Conservation (phyloP, 805 yeast genomes). For the Candida ortonii region DNA sequence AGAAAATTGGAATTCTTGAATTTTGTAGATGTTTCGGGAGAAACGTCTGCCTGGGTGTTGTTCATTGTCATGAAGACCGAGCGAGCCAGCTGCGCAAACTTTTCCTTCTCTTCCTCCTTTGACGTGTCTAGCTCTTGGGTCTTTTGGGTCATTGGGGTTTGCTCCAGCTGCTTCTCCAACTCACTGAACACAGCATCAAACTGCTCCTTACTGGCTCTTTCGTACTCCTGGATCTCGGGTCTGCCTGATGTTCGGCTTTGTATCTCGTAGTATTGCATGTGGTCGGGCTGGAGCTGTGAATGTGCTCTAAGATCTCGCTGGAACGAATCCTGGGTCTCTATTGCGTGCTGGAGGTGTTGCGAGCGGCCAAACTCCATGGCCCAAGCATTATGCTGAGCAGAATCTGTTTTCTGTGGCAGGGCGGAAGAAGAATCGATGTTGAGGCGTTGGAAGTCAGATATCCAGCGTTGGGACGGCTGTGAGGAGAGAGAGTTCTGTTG, state of each 20-base stretch:
- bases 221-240: background rate
- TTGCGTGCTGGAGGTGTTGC: constrained; percentile 7
- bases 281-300: constrained; percentile 2
- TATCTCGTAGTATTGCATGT: background rate
- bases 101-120: constrained; percentile 32
- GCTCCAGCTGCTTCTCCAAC: constrained; percentile 26
- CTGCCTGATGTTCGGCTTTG: background rate
- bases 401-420: background rate
- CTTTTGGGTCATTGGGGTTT: constrained; percentile 8
- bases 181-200: constrained; percentile 31
- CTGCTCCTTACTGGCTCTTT: constrained; percentile 3
- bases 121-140: constrained; percentile 6
- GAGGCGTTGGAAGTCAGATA: constrained; percentile 23
- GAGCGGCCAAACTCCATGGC: constrained; percentile 13
- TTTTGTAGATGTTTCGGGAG: constrained; percentile 33
- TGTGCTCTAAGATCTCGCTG: constrained; percentile 2
- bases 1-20: constrained; percentile 41
- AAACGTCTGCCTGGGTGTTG: constrained; percentile 25
- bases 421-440: constrained; percentile 6
- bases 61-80: constrained; percentile 39
- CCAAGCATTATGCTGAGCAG: constrained; percentile 11
- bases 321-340: constrained; percentile 12
- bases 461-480: constrained; percentile 23
- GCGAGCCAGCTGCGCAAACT: constrained; percentile 39
- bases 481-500: too few relatives aligned